These are phyloP conservation scores for Serendipita indica DNA, from an alignment of 768 basidiomycete species.

Conservation along the genomic window DNA sequence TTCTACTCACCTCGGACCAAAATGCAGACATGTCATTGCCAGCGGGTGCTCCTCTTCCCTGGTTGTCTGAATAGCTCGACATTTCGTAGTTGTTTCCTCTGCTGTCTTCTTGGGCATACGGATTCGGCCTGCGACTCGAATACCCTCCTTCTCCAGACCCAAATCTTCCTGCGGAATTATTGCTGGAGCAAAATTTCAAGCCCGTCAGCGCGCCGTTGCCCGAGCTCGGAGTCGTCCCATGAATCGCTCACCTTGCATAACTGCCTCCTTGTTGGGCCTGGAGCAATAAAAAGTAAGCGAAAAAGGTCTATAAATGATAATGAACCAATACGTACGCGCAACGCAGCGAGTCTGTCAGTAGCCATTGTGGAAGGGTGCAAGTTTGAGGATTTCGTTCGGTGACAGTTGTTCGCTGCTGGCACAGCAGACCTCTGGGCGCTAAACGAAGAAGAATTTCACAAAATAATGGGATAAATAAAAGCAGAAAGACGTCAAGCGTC, in stretches of 20 bases:
- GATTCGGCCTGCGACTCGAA: conserved; percentile 34
- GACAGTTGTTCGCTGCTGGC: not conserved
- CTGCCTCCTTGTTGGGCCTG: conserved; percentile 12
- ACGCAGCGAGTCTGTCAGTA: conserved; percentile 14
- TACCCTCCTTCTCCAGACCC: conserved; percentile 8
- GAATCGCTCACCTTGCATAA: conserved; percentile 1
- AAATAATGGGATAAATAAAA: not conserved
- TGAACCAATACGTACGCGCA: conserved; percentile 11
- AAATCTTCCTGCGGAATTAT: conserved; percentile 6
- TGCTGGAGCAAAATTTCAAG: not conserved
- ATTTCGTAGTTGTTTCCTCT: conserved; percentile 40
- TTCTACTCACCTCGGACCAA: conserved; percentile 54
- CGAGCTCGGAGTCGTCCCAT: not conserved
- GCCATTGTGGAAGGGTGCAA: conserved; percentile 10
- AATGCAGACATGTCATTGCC: conserved; percentile 42
- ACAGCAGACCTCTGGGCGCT: not conserved
- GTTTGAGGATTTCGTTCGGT: not conserved
- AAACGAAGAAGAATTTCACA: not conserved
- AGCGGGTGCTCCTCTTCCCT: conserved; percentile 27
- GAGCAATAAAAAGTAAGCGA: not conserved
- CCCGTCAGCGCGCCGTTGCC: not conserved
- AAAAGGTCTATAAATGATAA: not conserved
- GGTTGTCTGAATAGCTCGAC: conserved; percentile 46
- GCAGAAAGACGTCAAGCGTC: too few species aligned
- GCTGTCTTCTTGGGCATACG: conserved; percentile 48